phyloP scores from a whole-genome alignment of 352 stramenopile genomes.

The Bremia lactucae region DNA sequence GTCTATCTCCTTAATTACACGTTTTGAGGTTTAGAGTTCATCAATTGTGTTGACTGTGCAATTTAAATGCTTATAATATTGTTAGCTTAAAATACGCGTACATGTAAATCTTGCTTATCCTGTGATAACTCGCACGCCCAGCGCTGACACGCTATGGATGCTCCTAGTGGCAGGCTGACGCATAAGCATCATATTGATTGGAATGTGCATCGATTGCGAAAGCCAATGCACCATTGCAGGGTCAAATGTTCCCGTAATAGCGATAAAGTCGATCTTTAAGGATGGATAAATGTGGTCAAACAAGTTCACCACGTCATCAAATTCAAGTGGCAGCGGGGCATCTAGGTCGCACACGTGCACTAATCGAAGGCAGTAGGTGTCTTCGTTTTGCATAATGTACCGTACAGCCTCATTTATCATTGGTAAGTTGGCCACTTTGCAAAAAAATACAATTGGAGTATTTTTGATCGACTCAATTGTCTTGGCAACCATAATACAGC shows the following conservation, averaged over 20 bases:
- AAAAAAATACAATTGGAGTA: slow-evolving; percentile 85
- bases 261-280: slow-evolving; percentile 83
- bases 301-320: slow-evolving; percentile 50
- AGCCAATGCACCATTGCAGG: slow-evolving; percentile 79
- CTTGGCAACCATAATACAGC: slow-evolving; percentile 55
- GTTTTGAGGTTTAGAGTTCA: too few species aligned
- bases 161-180: slow-evolving; percentile 62
- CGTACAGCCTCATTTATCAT: slow-evolving; percentile 88
- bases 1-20: too few species aligned
- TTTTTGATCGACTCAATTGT: slow-evolving; percentile 67
- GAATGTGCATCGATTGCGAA: slow-evolving; percentile 51
- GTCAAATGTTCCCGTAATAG: slow-evolving; percentile 55
- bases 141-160: slow-evolving; percentile 61
- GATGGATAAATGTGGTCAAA: slow-evolving; percentile 87
- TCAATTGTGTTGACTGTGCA: too few species aligned
- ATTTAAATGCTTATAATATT: too few species aligned
- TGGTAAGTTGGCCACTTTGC: slow-evolving; percentile 78
- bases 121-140: slow-evolving; percentile 76
- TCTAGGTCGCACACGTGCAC: slow-evolving; percentile 51
- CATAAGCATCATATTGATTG: slow-evolving; percentile 88
- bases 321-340: slow-evolving; percentile 21
- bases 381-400: slow-evolving; percentile 84
- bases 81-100: too few species aligned
- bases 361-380: slow-evolving; percentile 82
- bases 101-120: too few species aligned